phyloP scores from a whole-genome alignment of 768 basidiomycete species.

The Termitomyces sp. region DNA sequence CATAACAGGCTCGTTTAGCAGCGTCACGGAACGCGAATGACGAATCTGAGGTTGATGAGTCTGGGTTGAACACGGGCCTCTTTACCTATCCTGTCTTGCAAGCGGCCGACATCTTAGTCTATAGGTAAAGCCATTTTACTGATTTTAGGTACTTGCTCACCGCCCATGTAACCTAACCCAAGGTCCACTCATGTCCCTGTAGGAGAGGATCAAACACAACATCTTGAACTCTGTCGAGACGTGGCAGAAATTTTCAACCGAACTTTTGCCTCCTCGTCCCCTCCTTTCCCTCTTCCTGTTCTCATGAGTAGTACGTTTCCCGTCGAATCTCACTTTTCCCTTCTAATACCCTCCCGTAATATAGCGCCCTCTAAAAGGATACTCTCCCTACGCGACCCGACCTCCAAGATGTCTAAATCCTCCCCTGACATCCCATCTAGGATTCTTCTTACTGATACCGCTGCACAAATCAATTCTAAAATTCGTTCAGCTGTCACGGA shows the following conservation, averaged over 20 bases:
- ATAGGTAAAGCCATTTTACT: conserved; percentile 47
- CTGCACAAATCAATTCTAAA: conserved; percentile 57
- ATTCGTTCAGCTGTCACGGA: conserved; percentile 84
- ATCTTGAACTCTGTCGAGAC: conserved; percentile 84
- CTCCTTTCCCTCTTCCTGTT: conserved; percentile 68
- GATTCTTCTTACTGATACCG: conserved; percentile 78
- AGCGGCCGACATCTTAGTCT: conserved; percentile 87
- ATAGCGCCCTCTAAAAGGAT: conserved; percentile 78
- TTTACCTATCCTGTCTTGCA: conserved; percentile 93
- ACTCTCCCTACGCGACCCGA: conserved; percentile 81
- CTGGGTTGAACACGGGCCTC: conserved; percentile 75
- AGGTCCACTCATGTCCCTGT: conserved; percentile 94
- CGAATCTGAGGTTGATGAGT: conserved; percentile 78
- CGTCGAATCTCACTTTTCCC: background rate
- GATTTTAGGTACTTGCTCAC: background rate
- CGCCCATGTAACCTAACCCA: background rate
- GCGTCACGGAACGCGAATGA: conserved; percentile 67
- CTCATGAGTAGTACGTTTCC: conserved; percentile 63
- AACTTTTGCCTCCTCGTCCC: conserved; percentile 40
- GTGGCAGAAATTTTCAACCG: conserved; percentile 81
- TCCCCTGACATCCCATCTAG: conserved; percentile 73
- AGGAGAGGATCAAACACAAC: conserved; percentile 94
- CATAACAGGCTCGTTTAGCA: conserved; percentile 63
- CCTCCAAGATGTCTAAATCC: conserved; percentile 95
- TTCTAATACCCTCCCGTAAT: background rate